Percentiles rank a stretch among this genome's conserved stretches.
Evolutionary conservation across 768 basidiomycete species (phyloP).

Genomic region (Boletus tylopilopsis): DNA sequence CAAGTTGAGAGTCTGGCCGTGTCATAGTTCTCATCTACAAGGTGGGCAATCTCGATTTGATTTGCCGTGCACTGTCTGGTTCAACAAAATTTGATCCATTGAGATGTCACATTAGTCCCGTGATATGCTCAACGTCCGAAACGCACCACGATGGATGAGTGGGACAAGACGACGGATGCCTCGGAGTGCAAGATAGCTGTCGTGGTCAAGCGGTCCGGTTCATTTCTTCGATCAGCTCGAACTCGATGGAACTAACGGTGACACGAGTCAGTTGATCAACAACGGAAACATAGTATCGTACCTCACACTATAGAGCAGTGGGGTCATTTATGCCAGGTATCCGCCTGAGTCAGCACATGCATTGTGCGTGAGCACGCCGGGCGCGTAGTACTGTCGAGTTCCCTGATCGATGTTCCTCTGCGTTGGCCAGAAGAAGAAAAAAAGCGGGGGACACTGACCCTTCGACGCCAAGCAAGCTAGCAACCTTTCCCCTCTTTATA

Average conservation of each 20-base stretch:
- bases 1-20: too few species aligned
- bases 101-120: background rate
- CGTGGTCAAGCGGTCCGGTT: constrained; percentile 86
- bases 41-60: constrained; percentile 76
- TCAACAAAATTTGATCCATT: constrained; percentile 81
- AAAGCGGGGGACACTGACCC: too few species aligned
- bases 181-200: constrained; percentile 59
- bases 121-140: background rate
- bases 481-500: constrained; percentile 72
- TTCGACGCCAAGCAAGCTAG: constrained; percentile 87
- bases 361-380: constrained; percentile 91
- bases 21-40: too few species aligned
- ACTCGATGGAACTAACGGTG: constrained; percentile 57
- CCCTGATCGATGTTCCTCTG: constrained; percentile 60
- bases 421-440: background rate
- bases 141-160: constrained; percentile 85
- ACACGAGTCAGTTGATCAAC: background rate
- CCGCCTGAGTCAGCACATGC: constrained; percentile 85
- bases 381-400: too few species aligned
- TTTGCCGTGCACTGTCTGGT: constrained; percentile 67
- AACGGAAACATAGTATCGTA: constrained; percentile 21
- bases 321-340: constrained; percentile 45
- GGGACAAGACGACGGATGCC: constrained; percentile 93
- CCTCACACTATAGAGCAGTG: constrained; percentile 69
- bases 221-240: constrained; percentile 78